These are phyloP conservation scores for Puccinia novopanici DNA, from an alignment of 1,284 basidiomycete species.

Conservation along the genomic window DNA sequence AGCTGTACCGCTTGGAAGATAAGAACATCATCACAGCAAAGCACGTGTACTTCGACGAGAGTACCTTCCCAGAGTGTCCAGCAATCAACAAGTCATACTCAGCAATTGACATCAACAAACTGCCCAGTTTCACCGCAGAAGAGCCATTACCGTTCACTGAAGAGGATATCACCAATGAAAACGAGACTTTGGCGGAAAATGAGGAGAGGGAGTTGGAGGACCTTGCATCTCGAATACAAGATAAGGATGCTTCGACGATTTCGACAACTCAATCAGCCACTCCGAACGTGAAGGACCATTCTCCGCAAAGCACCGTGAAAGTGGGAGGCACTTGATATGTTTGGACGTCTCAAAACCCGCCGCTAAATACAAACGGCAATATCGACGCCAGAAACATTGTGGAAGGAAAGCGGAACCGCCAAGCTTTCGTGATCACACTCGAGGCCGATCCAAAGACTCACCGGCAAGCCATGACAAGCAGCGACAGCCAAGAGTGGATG, in stretches of 20 bases:
- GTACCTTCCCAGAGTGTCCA: background rate
- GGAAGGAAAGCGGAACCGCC: background rate
- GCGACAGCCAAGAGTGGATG: background rate
- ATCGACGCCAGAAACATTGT: background rate
- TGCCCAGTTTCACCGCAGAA: background rate
- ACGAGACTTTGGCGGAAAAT: no score
- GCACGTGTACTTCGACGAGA: slow-evolving; percentile 13
- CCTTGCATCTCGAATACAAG: no score
- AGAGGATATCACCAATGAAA: background rate
- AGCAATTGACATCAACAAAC: background rate
- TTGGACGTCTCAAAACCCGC: no score
- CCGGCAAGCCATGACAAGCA: background rate
- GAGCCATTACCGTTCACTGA: background rate
- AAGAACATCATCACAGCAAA: background rate
- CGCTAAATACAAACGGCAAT: no score
- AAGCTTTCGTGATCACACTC: background rate
- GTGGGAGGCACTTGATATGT: no score
- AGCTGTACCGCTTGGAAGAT: background rate
- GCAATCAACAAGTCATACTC: background rate
- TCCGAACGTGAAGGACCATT: no score
- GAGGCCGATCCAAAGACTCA: background rate
- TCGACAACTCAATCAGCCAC: no score
- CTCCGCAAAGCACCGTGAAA: no score
- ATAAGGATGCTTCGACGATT: no score
- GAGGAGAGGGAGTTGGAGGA: no score